Evolutionary conservation across 1,284 basidiomycete species (phyloP).

Genomic region (Trichosporon sp.): DNA sequence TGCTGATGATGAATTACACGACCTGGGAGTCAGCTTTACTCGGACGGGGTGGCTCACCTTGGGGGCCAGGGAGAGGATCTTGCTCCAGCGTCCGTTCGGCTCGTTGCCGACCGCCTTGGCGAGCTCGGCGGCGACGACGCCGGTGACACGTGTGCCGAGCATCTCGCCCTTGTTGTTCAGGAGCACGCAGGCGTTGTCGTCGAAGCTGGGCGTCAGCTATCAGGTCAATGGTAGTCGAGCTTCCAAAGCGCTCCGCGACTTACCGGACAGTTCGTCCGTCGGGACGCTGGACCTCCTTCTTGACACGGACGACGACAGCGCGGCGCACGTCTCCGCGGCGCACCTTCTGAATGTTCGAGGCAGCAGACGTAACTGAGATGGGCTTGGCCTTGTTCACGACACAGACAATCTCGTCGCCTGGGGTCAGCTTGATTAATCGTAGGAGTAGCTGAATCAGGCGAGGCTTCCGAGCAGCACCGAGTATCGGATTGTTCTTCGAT

Average conservation of each 20-base stretch:
- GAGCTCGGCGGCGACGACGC: slow-evolving; percentile 86
- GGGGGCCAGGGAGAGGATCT: slow-evolving; percentile 85
- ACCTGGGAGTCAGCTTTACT: slow-evolving; percentile 1
- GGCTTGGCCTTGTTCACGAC: slow-evolving; percentile 91
- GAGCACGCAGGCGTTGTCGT: slow-evolving; percentile 95
- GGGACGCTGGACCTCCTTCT: slow-evolving; percentile 35
- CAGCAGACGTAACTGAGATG: slow-evolving; percentile 50
- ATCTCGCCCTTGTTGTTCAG: slow-evolving; percentile 97
- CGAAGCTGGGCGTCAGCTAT: slow-evolving; percentile 61
- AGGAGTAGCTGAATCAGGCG: neutral
- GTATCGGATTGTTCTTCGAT: too few species aligned
- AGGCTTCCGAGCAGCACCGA: too few species aligned
- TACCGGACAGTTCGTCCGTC: slow-evolving; percentile 46
- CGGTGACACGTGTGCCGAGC: slow-evolving; percentile 89
- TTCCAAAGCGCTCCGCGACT: slow-evolving; percentile 13
- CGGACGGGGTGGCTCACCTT: slow-evolving; percentile 58
- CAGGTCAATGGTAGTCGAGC: neutral
- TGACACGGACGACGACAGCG: slow-evolving; percentile 90
- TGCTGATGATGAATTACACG: slow-evolving; percentile 9
- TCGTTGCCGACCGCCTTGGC: slow-evolving; percentile 51
- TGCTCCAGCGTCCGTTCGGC: slow-evolving; percentile 76
- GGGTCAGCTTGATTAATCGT: slow-evolving; percentile 33
- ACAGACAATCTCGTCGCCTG: slow-evolving; percentile 95
- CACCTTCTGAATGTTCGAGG: slow-evolving; percentile 62
- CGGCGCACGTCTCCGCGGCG: slow-evolving; percentile 88